These are phyloP conservation scores for Xylariaceae sp. DNA, from an alignment of 2,329 filamentous ascomycete species.

Conservation along the genomic window DNA sequence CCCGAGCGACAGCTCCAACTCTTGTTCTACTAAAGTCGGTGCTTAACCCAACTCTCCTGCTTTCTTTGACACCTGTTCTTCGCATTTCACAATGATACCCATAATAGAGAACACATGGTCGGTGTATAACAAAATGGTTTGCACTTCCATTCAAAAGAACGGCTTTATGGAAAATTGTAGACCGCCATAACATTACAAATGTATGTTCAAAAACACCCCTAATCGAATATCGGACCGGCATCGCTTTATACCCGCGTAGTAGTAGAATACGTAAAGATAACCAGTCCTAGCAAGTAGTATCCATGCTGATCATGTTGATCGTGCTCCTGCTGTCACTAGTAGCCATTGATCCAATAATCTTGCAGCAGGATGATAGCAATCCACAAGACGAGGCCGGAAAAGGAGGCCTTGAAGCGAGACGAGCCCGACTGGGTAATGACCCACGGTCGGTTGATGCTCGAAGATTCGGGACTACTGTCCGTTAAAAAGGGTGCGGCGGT, in stretches of 20 bases:
- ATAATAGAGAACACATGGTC: conserved; percentile 11
- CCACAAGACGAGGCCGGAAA: conserved; percentile 28
- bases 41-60: not conserved
- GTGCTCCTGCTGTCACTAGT: conserved; percentile 14
- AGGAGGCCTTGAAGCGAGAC: conserved; percentile 19
- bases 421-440: conserved; percentile 22
- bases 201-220: conserved; percentile 20
- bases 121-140: conserved; percentile 17
- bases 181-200: conserved; percentile 22
- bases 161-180: conserved; percentile 20
- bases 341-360: conserved; percentile 28
- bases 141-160: conserved; percentile 14
- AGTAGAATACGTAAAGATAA: conserved; percentile 14
- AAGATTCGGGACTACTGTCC: conserved; percentile 12
- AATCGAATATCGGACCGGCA: conserved; percentile 6
- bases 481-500: conserved; percentile 10
- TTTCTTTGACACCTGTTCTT: conserved; percentile 1
- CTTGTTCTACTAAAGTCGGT: conserved; percentile 54
- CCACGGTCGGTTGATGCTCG: conserved; percentile 25
- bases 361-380: conserved; percentile 23
- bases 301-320: conserved; percentile 16
- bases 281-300: conserved; percentile 4
- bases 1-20: conserved; percentile 54
- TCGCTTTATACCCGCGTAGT: conserved; percentile 6
- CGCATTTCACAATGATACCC: conserved; percentile 24